A percentile compares a stretch with the other conserved stretches of the same genome.
Conservation (phyloP, 106 monocot genomes). For the Phalaenopsis aphrodite region DNA sequence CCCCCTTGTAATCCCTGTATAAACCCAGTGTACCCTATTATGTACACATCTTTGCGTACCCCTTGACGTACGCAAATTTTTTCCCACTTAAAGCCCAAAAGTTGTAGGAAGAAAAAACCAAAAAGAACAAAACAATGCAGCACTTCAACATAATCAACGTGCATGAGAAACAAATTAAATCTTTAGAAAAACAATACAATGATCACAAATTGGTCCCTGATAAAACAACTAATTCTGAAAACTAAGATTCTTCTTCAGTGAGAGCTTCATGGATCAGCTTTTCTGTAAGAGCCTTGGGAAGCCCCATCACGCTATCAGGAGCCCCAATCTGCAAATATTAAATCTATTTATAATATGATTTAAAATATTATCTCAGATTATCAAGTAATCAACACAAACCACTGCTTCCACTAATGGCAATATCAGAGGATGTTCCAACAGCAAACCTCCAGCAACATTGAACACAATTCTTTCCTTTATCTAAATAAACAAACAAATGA, state of each 20-base stretch:
- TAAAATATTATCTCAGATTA: background rate
- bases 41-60: too few relatives aligned
- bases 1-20: too few relatives aligned
- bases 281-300: conserved; percentile 65
- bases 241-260: background rate
- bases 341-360: background rate
- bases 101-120: too few relatives aligned
- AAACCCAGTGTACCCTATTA: too few relatives aligned
- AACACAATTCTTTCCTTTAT: conserved; percentile 73
- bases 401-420: conserved; percentile 78
- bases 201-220: background rate
- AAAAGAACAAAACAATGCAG: too few relatives aligned
- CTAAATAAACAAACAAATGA: conserved; percentile 12
- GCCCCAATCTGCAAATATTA: conserved; percentile 47
- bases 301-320: conserved; percentile 77
- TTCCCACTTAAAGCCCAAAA: too few relatives aligned
- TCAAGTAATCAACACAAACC: conserved; percentile 28
- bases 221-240: background rate
- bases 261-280: conserved; percentile 53
- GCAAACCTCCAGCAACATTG: conserved; percentile 76
- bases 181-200: too few relatives aligned
- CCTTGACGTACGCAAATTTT: too few relatives aligned
- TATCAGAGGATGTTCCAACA: conserved; percentile 70
- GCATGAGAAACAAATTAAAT: too few relatives aligned
- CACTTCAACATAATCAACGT: too few relatives aligned